Evolutionary conservation across 768 basidiomycete genomes (phyloP).

Genomic region (Cyclocybe cylindracea): DNA sequence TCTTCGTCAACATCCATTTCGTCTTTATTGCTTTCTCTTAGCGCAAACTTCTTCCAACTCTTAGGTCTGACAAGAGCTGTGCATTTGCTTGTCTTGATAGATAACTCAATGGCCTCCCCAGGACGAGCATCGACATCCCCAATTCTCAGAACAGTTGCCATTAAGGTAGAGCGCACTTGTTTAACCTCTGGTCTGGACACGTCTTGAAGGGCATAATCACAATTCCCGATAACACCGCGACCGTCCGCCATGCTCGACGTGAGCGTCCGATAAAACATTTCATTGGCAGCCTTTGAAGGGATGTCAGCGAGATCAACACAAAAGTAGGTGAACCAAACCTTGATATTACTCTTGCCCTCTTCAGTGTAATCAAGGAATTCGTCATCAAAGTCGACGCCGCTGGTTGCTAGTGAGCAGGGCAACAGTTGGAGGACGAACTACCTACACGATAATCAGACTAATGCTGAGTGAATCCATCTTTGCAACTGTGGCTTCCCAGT

Average conservation of each 20-base stretch:
- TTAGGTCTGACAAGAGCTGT: conserved; percentile 72
- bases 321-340: conserved; percentile 46
- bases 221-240: conserved; percentile 64
- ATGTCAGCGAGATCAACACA: background rate
- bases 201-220: conserved; percentile 64
- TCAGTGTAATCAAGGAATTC: conserved; percentile 63
- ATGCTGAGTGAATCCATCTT: conserved; percentile 66
- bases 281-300: conserved; percentile 61
- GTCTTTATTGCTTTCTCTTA: conserved; percentile 35
- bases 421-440: conserved; percentile 1
- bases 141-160: conserved; percentile 68
- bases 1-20: conserved; percentile 37
- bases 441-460: conserved; percentile 71
- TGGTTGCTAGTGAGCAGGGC: conserved; percentile 27
- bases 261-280: conserved; percentile 58
- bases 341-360: conserved; percentile 67
- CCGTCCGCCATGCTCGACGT: conserved; percentile 15
- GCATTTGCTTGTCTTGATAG: conserved; percentile 77
- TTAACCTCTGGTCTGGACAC: conserved; percentile 65
- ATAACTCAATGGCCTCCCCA: conserved; percentile 75
- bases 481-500: conserved; percentile 68
- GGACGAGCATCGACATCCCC: conserved; percentile 70
- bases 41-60: conserved; percentile 75
- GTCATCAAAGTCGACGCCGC: conserved; percentile 90
- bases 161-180: conserved; percentile 63